Conservation (phyloP, 208 protist genomes). For the Acanthamoeba culbertsoni region DNA sequence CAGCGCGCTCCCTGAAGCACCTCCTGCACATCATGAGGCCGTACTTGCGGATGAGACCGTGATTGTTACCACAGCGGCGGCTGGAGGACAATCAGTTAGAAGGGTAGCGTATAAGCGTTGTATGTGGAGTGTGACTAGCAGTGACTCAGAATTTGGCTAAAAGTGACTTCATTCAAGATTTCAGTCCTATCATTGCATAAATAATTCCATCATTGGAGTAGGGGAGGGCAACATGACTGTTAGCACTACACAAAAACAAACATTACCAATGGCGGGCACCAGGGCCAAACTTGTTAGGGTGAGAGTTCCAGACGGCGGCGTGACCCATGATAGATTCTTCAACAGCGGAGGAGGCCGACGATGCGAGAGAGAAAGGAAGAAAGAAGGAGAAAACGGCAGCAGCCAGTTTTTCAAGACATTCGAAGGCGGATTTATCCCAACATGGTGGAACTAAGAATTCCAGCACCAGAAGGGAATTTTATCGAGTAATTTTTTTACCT, state of each 20-base stretch:
- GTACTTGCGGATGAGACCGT: constrained; percentile 94
- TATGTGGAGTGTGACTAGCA: neutral
- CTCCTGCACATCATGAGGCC: constrained; percentile 90
- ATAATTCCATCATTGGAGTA: no score
- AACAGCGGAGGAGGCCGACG: neutral
- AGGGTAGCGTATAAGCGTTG: neutral
- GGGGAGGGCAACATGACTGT: no score
- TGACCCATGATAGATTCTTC: constrained; percentile 57
- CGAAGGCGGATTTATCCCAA: no score
- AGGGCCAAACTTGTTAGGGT: constrained; percentile 68
- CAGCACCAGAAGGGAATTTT: no score
- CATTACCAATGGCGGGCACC: constrained; percentile 59
- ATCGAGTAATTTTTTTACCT: no score
- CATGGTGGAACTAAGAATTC: no score
- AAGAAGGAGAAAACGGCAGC: neutral
- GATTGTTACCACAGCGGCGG: constrained; percentile 85
- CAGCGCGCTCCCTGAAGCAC: constrained; percentile 90
- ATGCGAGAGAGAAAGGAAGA: constrained; percentile 8
- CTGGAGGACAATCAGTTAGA: constrained; percentile 64
- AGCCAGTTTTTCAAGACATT: neutral
- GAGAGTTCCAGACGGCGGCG: constrained; percentile 62
- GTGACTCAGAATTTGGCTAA: neutral
- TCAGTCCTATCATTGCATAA: neutral
- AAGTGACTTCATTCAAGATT: neutral
- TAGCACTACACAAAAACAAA: no score